These are phyloP conservation scores for Porphyrellus cyaneotinctus DNA, from an alignment of 768 basidiomycete genomes.

Conservation along the genomic window DNA sequence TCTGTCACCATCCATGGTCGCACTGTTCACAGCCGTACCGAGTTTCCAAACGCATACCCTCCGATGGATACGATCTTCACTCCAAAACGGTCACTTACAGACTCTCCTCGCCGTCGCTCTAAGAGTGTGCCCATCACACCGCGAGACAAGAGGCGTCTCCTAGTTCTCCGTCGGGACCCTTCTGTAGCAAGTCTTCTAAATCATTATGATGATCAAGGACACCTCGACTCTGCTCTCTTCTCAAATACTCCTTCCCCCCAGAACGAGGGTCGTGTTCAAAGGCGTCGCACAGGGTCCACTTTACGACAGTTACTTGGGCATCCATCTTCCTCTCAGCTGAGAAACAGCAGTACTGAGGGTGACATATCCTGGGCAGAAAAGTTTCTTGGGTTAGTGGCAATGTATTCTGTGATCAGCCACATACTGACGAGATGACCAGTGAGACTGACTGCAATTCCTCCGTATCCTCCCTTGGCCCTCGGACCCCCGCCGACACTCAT, in stretches of 20 bases:
- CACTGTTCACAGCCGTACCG: conserved; percentile 55
- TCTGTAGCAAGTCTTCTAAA: conserved; percentile 72
- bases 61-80: conserved; percentile 30
- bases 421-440: conserved; percentile 28
- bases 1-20: conserved; percentile 69
- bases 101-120: conserved; percentile 27
- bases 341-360: conserved; percentile 49
- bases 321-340: conserved; percentile 31
- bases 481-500: conserved; percentile 44
- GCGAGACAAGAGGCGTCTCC: conserved; percentile 49
- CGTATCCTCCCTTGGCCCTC: conserved; percentile 47
- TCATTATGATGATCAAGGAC: conserved; percentile 71
- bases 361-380: conserved; percentile 86
- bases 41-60: conserved; percentile 61
- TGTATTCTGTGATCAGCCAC: background rate
- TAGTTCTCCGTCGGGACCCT: conserved; percentile 66
- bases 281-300: conserved; percentile 64
- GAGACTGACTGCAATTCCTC: conserved; percentile 44
- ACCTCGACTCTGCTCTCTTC: conserved; percentile 57
- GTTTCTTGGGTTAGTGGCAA: conserved; percentile 53
- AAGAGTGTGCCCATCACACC: conserved; percentile 38
- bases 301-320: conserved; percentile 68
- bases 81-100: conserved; percentile 26
- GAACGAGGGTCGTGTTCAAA: conserved; percentile 46
- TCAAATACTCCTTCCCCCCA: conserved; percentile 48